Conservation (phyloP, 306 rosid species). For the Quercus ilex region DNA sequence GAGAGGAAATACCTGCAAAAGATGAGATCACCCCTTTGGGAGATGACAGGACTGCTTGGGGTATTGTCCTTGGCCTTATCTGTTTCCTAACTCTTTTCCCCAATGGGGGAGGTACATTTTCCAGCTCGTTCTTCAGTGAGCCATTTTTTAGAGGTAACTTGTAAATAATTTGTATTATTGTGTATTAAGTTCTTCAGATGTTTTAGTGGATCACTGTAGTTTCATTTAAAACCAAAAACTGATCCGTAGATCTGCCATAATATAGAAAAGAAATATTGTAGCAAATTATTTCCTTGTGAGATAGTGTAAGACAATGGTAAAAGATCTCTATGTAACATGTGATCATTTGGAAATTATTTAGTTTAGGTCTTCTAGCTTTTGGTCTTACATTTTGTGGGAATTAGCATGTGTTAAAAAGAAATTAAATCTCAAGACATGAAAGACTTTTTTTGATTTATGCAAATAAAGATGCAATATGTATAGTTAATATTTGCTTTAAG, state of each 20-base stretch:
- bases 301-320: too few relatives aligned
- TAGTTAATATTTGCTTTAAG: too few relatives aligned
- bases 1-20: conserved; percentile 83
- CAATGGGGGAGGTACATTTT: conserved; percentile 81
- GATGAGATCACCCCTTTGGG: conserved; percentile 83
- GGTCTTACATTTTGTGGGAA: too few relatives aligned
- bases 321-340: too few relatives aligned
- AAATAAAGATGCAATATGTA: too few relatives aligned
- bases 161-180: conserved; percentile 10
- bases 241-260: neutral
- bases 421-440: too few relatives aligned
- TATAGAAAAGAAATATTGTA: neutral
- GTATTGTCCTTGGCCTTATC: conserved; percentile 71
- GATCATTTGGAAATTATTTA: too few relatives aligned
- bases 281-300: neutral
- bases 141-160: conserved; percentile 80
- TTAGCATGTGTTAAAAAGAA: too few relatives aligned
- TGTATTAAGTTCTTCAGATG: neutral
- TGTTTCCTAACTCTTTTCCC: conserved; percentile 92
- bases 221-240: neutral
- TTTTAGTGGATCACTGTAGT: neutral
- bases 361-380: too few relatives aligned
- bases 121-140: conserved; percentile 56
- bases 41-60: conserved; percentile 79
- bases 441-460: too few relatives aligned